Percentiles rank a stretch among this genome's conserved stretches.
phyloP scores from a whole-genome alignment of 129 eudicot species.

The Cynara cardunculus region DNA sequence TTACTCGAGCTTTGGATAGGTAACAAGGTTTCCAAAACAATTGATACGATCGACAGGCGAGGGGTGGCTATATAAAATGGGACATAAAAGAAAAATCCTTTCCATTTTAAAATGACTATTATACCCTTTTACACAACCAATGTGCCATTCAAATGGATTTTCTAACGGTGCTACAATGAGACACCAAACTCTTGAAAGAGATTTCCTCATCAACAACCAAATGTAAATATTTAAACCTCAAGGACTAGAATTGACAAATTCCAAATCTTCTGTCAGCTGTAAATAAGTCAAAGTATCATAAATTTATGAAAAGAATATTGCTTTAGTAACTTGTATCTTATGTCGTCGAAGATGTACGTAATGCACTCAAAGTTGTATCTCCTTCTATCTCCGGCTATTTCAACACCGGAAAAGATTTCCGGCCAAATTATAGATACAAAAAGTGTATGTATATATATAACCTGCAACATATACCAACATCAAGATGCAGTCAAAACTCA shows the following conservation, averaged over 20 bases:
- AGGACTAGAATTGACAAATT: neutral
- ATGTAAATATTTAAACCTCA: neutral
- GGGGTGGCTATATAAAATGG: neutral
- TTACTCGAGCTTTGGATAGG: too few relatives aligned
- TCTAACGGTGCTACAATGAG: neutral
- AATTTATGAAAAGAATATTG: neutral
- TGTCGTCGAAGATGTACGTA: neutral
- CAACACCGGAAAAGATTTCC: neutral
- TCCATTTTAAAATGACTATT: neutral
- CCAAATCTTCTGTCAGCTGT: neutral
- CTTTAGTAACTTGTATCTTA: neutral
- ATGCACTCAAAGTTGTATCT: neutral
- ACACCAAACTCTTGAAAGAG: neutral
- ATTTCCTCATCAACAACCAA: neutral
- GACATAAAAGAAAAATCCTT: neutral
- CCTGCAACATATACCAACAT: neutral
- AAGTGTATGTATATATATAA: neutral
- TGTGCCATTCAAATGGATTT: too few relatives aligned
- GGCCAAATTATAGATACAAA: neutral
- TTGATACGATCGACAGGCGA: too few relatives aligned
- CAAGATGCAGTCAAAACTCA: constrained; percentile 20
- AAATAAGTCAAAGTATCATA: too few relatives aligned
- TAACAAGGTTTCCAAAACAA: too few relatives aligned
- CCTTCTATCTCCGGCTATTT: neutral
- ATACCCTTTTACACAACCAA: neutral